These are phyloP conservation scores for Trichophyton simii DNA, from an alignment of 2,329 filamentous ascomycete genomes.

Conservation along the genomic window DNA sequence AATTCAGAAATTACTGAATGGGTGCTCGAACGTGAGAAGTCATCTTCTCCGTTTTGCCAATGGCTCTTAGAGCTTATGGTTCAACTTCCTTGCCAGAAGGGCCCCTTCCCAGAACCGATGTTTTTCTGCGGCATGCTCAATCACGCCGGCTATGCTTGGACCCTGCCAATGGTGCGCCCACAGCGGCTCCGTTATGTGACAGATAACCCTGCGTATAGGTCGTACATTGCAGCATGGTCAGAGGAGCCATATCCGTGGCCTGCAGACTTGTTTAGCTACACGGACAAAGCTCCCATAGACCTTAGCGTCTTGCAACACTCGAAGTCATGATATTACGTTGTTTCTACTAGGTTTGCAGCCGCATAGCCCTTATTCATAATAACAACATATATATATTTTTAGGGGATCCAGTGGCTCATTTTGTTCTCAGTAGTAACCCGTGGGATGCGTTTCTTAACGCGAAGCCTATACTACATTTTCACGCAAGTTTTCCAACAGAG, in stretches of 20 bases:
- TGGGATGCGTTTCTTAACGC: too few relatives aligned
- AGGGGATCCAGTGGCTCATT: background rate
- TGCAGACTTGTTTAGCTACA: background rate
- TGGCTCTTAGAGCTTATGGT: constrained; percentile 4
- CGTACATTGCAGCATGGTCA: background rate
- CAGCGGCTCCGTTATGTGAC: background rate
- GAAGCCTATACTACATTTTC: too few relatives aligned
- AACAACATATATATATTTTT: too few relatives aligned
- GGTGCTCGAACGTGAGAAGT: constrained; percentile 12
- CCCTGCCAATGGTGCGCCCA: background rate
- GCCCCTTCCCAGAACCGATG: background rate
- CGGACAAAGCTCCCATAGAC: background rate
- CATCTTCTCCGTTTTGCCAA: background rate
- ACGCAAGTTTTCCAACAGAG: background rate
- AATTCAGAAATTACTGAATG: constrained; percentile 27
- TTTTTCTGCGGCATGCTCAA: constrained; percentile 1
- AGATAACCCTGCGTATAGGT: background rate
- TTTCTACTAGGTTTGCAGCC: background rate
- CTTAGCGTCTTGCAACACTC: too few relatives aligned
- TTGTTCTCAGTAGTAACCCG: background rate
- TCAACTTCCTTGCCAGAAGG: background rate
- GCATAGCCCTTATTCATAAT: too few relatives aligned
- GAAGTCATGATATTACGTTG: background rate
- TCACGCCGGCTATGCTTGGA: background rate
- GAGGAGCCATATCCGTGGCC: background rate